Conservation (phyloP, 2,329 filamentous ascomycete genomes). For the Nemania serpens region DNA sequence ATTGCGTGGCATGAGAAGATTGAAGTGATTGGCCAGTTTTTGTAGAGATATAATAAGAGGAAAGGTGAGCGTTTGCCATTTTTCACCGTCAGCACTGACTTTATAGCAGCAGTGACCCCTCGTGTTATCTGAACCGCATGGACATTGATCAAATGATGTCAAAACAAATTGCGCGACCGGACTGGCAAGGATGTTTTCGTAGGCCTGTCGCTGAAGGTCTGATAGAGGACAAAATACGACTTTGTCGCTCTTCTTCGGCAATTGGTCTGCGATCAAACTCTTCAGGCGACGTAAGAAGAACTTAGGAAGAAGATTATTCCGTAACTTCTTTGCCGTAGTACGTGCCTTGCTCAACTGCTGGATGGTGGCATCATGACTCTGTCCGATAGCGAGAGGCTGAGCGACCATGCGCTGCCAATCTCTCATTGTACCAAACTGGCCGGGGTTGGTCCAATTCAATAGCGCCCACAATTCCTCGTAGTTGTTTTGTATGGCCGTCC, state of each 20-base stretch:
- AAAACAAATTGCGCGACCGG: constrained; percentile 72
- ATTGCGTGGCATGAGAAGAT: constrained; percentile 73
- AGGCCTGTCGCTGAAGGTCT: constrained; percentile 77
- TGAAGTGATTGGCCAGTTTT: constrained; percentile 92
- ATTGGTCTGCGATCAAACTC: constrained; percentile 84
- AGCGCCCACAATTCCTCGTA: constrained; percentile 98
- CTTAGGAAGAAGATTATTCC: constrained; percentile 82
- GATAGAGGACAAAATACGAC: constrained; percentile 96
- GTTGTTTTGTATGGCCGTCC: constrained; percentile 96
- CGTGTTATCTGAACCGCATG: constrained; percentile 70
- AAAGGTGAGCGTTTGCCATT: constrained; percentile 81
- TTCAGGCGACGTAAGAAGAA: constrained; percentile 96
- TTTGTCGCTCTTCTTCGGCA: constrained; percentile 91
- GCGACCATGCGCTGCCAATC: constrained; percentile 83
- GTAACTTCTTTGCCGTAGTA: constrained; percentile 81
- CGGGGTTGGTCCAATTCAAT: constrained; percentile 94
- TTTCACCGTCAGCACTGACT: constrained; percentile 61
- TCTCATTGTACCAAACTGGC: constrained; percentile 63
- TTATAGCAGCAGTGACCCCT: constrained; percentile 81
- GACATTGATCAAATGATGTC: constrained; percentile 68
- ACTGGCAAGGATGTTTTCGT: constrained; percentile 79
- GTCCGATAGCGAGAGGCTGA: constrained; percentile 80
- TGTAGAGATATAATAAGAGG: constrained; percentile 81
- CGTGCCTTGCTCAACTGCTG: constrained; percentile 81
- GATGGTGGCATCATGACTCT: constrained; percentile 88